phyloP scores from a whole-genome alignment of 495 filamentous ascomycete genomes.

The Penicillium canescens region DNA sequence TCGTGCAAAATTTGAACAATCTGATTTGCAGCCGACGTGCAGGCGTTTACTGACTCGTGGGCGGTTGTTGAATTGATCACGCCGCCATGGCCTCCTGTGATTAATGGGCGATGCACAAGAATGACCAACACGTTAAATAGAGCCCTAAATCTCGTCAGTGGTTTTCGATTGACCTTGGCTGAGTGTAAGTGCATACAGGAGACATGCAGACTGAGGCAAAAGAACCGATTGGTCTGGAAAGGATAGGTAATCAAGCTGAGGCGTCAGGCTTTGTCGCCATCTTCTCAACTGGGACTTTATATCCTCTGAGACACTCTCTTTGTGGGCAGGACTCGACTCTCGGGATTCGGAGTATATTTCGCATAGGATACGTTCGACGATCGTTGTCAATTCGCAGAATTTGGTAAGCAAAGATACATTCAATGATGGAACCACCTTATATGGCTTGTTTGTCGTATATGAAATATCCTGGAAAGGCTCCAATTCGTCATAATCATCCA shows the following conservation, averaged over 20 bases:
- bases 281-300: slow-evolving; percentile 23
- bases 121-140: slow-evolving; percentile 32
- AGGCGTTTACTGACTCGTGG: slow-evolving; percentile 28
- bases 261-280: slow-evolving; percentile 27
- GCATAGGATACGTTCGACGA: slow-evolving; percentile 30
- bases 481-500: slow-evolving; percentile 36
- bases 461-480: slow-evolving; percentile 30
- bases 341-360: slow-evolving; percentile 33
- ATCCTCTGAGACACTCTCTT: slow-evolving; percentile 14
- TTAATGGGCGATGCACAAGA: slow-evolving; percentile 28
- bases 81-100: slow-evolving; percentile 17
- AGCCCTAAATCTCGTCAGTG: slow-evolving; percentile 13
- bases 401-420: slow-evolving; percentile 33
- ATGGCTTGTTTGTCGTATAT: slow-evolving; percentile 14
- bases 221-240: slow-evolving; percentile 14
- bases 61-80: slow-evolving; percentile 16
- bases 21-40: slow-evolving; percentile 30
- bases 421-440: slow-evolving; percentile 17
- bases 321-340: slow-evolving; percentile 14
- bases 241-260: slow-evolving; percentile 24
- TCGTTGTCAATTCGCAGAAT: slow-evolving; percentile 30
- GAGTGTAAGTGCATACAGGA: slow-evolving; percentile 16
- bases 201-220: slow-evolving; percentile 22
- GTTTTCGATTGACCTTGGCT: not conserved
- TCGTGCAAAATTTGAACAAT: slow-evolving; percentile 32